Evolutionary conservation across 2,329 filamentous ascomycete genomes (phyloP).

Genomic region (Exophiala bonariae): DNA sequence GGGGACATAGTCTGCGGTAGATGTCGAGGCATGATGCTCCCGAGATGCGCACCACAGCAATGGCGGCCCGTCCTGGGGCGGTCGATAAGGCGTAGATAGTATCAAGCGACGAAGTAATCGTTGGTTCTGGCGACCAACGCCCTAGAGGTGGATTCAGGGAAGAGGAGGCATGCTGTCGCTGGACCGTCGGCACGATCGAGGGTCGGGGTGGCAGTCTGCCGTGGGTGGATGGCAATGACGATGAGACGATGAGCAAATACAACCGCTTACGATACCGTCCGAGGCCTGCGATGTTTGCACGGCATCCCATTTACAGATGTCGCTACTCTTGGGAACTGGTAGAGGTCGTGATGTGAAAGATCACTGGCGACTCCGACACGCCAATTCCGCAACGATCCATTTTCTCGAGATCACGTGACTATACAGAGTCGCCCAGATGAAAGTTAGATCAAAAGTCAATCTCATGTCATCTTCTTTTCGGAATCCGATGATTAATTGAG

Average conservation of each 20-base stretch:
- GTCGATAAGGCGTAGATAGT: slow-evolving; percentile 95
- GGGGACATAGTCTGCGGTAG: slow-evolving; percentile 63
- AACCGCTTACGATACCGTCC: too few species aligned
- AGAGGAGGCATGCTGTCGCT: slow-evolving; percentile 10
- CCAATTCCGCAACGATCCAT: too few species aligned
- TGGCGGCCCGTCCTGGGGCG: slow-evolving; percentile 79
- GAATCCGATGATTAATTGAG: slow-evolving; percentile 1
- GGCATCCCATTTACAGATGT: too few species aligned
- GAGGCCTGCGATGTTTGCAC: too few species aligned
- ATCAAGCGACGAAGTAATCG: slow-evolving; percentile 8
- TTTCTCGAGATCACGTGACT: too few species aligned
- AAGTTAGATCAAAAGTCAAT: too few species aligned
- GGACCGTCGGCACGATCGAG: background rate
- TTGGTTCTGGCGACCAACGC: slow-evolving; percentile 4
- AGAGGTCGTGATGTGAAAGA: too few species aligned
- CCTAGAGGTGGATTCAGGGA: slow-evolving; percentile 3
- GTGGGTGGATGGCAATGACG: background rate
- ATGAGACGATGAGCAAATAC: background rate
- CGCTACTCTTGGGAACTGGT: too few species aligned
- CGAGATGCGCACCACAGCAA: slow-evolving; percentile 86
- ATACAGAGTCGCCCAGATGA: too few species aligned
- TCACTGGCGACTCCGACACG: too few species aligned
- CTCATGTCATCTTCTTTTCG: too few species aligned
- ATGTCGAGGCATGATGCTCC: slow-evolving; percentile 74
- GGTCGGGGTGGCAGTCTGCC: background rate